A percentile compares a stretch with the other conserved stretches of the same genome.
Conservation (phyloP, 768 basidiomycete species). For the Leccinum truebloodii region DNA sequence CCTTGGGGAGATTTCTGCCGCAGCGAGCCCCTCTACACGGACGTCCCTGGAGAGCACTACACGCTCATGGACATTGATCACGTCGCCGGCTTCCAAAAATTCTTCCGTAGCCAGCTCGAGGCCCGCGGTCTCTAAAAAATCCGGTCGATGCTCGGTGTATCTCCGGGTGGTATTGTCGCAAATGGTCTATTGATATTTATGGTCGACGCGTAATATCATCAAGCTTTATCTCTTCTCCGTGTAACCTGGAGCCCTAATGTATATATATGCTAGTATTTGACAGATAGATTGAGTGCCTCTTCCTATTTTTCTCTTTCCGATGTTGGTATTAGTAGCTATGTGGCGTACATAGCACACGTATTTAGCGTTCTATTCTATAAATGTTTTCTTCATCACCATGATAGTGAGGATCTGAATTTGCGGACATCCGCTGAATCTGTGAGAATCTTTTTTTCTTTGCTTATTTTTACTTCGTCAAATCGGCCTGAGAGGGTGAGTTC, state of each 20-base stretch:
- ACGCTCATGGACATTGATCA: constrained; percentile 35
- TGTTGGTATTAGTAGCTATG: background rate
- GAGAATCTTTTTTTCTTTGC: too few relatives aligned
- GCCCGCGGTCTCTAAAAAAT: constrained; percentile 25
- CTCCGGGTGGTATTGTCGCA: background rate
- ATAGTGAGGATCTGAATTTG: background rate
- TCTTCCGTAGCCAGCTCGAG: constrained; percentile 29
- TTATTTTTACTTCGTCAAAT: too few relatives aligned
- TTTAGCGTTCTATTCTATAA: background rate
- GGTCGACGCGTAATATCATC: background rate
- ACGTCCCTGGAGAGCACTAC: constrained; percentile 32
- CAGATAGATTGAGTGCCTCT: background rate
- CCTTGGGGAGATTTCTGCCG: constrained; percentile 29
- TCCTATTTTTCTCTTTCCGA: background rate
- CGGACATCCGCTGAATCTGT: background rate
- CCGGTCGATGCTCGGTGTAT: background rate
- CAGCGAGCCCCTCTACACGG: constrained; percentile 22
- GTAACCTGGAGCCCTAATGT: background rate
- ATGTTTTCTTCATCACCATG: background rate
- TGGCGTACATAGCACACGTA: background rate
- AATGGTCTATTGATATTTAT: background rate
- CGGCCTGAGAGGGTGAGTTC: too few relatives aligned
- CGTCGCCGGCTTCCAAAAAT: constrained; percentile 31
- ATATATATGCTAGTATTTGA: background rate
- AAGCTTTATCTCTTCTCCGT: background rate